Base-by-base conservation (phyloP, 495 filamentous ascomycete species). In the Penicillium alfredii region DNA sequence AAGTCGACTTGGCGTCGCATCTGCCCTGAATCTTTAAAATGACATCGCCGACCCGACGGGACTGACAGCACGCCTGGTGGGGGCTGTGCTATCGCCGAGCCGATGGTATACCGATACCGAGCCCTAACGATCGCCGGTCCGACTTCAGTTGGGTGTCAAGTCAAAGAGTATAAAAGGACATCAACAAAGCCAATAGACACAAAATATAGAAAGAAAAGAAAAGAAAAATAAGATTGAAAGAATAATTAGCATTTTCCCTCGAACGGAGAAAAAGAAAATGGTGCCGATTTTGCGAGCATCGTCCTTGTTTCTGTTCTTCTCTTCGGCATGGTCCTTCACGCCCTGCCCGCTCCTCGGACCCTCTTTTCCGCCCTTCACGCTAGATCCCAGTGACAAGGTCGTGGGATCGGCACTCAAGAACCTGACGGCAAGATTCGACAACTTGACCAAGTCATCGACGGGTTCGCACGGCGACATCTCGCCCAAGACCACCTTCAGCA, bases 301-400 rank as follows among this genome's bases (percentile, higher is more conserved):
- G 8, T 23, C 14, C 8, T 31, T 36, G 15, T 29, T 30, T 33
- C 16, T 35, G 10, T 19, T 45, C 17, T 12, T 33, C 17, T 40
- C 28, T 22, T 35, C 46, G 12, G 44, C 34, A 3, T 35, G 49
- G 15, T 44, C 44, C 8, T 58, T 58, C 35, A 47, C 47, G 3
- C 47, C 51, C 18, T 77, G 72, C 39, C 73, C 71, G 4, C 59
- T 74, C 3, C 60, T 68, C 10, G 72, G 72, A 0, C 62, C 71
- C 1, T 63, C 58, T 13, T 77, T 64, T 40, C 63, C 69, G 26
- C 60, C 64, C 13, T 64, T 68, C 4, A 53, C 42, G 0, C 36
- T 62, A 10, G 46, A 68, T 22, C 48, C 63, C n/a, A 63, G 66
- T 26, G 56, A 44, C 21, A 16, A 15, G 6, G 16, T 16, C 1